Percentiles rank a stretch among this genome's conserved stretches.
These are phyloP conservation scores for Trichoderma oligosporum DNA, from an alignment of 2,329 filamentous ascomycete species.

Conservation along the genomic window DNA sequence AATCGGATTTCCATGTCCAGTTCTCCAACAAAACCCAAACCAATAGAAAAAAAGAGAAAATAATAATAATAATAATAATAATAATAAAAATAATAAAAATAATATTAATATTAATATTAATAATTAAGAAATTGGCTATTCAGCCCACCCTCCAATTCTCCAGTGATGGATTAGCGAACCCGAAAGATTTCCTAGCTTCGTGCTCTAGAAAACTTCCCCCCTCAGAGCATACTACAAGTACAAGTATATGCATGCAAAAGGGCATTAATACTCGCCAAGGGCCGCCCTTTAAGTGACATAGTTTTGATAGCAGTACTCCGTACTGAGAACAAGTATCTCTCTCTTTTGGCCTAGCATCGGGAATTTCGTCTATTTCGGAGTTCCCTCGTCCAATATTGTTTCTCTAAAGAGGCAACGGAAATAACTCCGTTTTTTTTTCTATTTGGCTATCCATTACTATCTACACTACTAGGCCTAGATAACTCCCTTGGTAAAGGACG, in stretches of 20 bases:
- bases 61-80: too few species aligned
- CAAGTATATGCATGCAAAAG: not conserved
- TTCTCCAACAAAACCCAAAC: not conserved
- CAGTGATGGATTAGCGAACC: not conserved
- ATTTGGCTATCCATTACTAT: too few species aligned
- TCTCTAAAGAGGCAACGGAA: too few species aligned
- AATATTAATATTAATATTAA: too few species aligned
- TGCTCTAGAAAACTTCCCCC: not conserved
- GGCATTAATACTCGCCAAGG: not conserved
- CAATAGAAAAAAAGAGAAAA: too few species aligned
- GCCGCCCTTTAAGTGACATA: too few species aligned
- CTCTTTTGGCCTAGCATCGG: conserved; percentile 4
- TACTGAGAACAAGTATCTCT: not conserved
- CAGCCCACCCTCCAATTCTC: not conserved
- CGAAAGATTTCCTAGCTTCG: conserved; percentile 17
- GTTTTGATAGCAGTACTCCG: too few species aligned
- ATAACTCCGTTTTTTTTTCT: not conserved
- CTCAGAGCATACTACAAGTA: not conserved
- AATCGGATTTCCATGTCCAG: not conserved
- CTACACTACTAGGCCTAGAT: too few species aligned
- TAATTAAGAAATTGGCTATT: not conserved
- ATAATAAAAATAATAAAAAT: too few species aligned
- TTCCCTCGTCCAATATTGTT: too few species aligned
- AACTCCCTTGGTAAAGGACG: conserved; percentile 6
- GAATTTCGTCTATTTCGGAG: not conserved